Percentiles rank a stretch among this genome's conserved stretches.
These are phyloP conservation scores for Byssochlamys sp. DNA, from an alignment of 2,329 filamentous ascomycete genomes.

Conservation along the genomic window DNA sequence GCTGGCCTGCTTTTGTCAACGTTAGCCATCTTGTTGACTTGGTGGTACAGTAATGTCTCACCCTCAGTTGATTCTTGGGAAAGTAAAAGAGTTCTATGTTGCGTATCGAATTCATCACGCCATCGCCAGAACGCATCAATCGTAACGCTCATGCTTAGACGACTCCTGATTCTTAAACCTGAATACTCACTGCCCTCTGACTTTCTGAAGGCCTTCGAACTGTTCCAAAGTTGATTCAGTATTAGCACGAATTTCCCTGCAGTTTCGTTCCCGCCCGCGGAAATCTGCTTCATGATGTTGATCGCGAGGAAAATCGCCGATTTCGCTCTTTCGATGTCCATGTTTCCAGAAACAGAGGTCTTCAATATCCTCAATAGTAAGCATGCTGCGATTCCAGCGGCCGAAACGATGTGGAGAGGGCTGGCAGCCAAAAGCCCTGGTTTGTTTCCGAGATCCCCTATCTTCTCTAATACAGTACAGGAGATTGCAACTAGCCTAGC, in stretches of 20 bases:
- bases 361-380: conserved; percentile 32
- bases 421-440: conserved; percentile 13
- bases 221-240: conserved; percentile 33
- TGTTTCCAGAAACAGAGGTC: conserved; percentile 16
- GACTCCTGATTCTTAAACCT: conserved; percentile 30
- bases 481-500: conserved; percentile 18
- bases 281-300: conserved; percentile 30
- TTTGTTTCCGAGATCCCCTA: conserved; percentile 15
- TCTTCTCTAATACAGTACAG: conserved; percentile 21
- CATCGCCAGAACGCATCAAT: conserved; percentile 36
- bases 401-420: conserved; percentile 21
- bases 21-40: too few species aligned
- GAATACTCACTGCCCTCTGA: conserved; percentile 27
- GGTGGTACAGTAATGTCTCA: conserved; percentile 1
- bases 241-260: conserved; percentile 23
- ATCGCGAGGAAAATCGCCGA: conserved; percentile 27
- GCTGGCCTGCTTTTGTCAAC: conserved; percentile 7
- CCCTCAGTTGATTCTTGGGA: conserved; percentile 11
- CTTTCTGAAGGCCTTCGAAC: conserved; percentile 31
- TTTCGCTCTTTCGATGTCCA: conserved; percentile 27
- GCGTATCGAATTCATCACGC: conserved; percentile 32
- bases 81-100: conserved; percentile 9
- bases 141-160: conserved; percentile 27
- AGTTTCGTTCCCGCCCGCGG: conserved; percentile 26
- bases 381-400: conserved; percentile 21